Evolutionary conservation across 768 basidiomycete genomes (phyloP), one percentile per base, ranked within the genome.

Genomic region (Collybiopsis luxurians): DNA sequence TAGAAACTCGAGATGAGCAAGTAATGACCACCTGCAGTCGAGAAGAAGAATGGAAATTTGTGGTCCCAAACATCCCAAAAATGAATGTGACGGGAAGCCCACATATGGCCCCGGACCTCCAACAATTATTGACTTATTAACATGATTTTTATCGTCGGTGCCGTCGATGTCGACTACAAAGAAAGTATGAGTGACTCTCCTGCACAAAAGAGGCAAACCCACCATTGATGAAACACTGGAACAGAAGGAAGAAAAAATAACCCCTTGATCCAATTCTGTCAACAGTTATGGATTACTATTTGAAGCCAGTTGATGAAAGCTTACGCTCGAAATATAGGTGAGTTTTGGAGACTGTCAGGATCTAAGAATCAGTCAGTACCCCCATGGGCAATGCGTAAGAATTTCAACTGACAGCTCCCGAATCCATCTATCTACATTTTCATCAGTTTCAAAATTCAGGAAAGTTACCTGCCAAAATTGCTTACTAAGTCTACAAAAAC

Each of bases 161-260:
- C 94, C 94, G 66, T 98, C 96, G 19, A 90, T 54, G 1, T 81
- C 83, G 58, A 85, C 90, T 87, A 61, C 39, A 48, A 34, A 11
- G 26, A 45, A 5, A 55, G 61, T 51, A 59, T 65, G 66, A 68
- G 55, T 30, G 24, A 27, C n/a, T 24, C 27, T 11, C 30, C 26
- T 46, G 57, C 40, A 47, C 57, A 12, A 42, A 27, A 46, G 26
- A 58, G n/a, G 26, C 19, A 57, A 60, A 51, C 81, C 53, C 63
- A 90, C 90, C 82, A 60, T 89, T 87, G 63, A 90, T 84, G 69
- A 95, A 95, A 62, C 90, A 92, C 63, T 99, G 96, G 77, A 99
- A 98, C 1, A 99, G 77, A 21, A 96, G 76, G 73, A 86, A 99
- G 77, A 86, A 95, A 69, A 95, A 95, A 72, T 95, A 97, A 21